Evolutionary conservation across 257 asterid species (phyloP).

Genomic region (Jacaranda copaia): DNA sequence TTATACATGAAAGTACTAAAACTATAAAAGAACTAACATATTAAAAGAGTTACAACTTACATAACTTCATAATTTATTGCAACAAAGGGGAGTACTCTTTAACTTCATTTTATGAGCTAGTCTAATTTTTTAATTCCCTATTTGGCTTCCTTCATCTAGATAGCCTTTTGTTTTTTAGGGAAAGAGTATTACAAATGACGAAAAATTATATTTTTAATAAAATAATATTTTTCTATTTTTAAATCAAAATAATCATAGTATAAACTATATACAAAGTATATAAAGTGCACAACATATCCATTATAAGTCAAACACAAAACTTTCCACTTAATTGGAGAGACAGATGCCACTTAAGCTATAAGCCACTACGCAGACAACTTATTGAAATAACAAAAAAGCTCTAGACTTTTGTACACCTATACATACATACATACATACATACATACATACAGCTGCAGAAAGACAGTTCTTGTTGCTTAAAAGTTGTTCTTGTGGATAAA

Average conservation of each 20-base stretch:
- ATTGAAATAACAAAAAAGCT: background rate
- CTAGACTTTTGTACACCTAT: background rate
- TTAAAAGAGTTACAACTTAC: background rate
- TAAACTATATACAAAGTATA: no score
- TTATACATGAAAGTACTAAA: background rate
- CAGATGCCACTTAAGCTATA: no score
- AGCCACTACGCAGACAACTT: no score
- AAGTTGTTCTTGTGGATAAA: slow-evolving; percentile 39
- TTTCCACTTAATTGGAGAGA: no score
- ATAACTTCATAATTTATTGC: background rate
- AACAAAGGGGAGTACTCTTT: background rate
- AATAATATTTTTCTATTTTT: no score
- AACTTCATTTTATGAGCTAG: background rate
- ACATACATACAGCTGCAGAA: background rate
- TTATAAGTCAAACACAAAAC: no score
- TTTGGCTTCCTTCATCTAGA: background rate
- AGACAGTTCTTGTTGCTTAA: background rate
- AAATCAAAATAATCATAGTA: no score
- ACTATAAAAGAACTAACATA: background rate
- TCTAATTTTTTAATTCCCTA: background rate
- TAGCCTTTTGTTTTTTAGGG: no score
- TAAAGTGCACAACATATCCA: no score
- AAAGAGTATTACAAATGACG: no score
- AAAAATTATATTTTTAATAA: no score
- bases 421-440: no score